A percentile compares a stretch with the other conserved stretches of the same genome.
Evolutionary conservation across 2,329 filamentous ascomycete species (phyloP).

Genomic region (Helicocarpus griseus): DNA sequence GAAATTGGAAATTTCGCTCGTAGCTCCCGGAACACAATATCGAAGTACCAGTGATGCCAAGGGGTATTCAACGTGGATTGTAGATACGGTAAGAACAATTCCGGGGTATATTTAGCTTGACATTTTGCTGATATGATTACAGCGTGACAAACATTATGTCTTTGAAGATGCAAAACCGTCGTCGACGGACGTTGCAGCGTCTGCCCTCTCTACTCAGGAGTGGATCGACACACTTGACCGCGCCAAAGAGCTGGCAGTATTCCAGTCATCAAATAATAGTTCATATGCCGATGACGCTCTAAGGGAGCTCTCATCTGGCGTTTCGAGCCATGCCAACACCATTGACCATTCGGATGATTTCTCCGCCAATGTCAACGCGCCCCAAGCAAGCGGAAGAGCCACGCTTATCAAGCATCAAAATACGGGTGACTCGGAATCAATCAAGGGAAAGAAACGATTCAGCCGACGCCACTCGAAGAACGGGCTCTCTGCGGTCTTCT

Average conservation of each 20-base stretch:
- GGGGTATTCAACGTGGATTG: conserved; percentile 76
- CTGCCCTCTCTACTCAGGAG: conserved; percentile 66
- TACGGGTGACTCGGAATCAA: conserved; percentile 41
- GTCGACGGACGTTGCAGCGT: conserved; percentile 51
- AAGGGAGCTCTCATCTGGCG: conserved; percentile 57
- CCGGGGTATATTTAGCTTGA: not conserved
- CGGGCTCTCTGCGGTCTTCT: conserved; percentile 84
- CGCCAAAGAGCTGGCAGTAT: conserved; percentile 72
- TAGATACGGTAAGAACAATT: conserved; percentile 70
- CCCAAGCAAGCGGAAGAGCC: conserved; percentile 31
- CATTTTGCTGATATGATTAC: conserved; percentile 1
- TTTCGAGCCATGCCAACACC: conserved; percentile 54
- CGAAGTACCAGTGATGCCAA: conserved; percentile 75
- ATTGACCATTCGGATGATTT: conserved; percentile 33
- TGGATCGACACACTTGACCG: conserved; percentile 87
- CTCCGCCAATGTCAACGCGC: conserved; percentile 21
- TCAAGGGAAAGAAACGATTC: conserved; percentile 58
- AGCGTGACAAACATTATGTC: conserved; percentile 82
- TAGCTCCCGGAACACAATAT: conserved; percentile 67
- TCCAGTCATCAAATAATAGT: conserved; percentile 49
- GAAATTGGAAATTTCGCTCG: conserved; percentile 82
- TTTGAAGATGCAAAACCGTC: conserved; percentile 87
- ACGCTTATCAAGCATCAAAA: conserved; percentile 33
- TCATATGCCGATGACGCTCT: conserved; percentile 60
- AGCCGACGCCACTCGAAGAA: conserved; percentile 92